Evolutionary conservation across 768 basidiomycete species (phyloP).

Genomic region (Gloeophyllum trabeum): DNA sequence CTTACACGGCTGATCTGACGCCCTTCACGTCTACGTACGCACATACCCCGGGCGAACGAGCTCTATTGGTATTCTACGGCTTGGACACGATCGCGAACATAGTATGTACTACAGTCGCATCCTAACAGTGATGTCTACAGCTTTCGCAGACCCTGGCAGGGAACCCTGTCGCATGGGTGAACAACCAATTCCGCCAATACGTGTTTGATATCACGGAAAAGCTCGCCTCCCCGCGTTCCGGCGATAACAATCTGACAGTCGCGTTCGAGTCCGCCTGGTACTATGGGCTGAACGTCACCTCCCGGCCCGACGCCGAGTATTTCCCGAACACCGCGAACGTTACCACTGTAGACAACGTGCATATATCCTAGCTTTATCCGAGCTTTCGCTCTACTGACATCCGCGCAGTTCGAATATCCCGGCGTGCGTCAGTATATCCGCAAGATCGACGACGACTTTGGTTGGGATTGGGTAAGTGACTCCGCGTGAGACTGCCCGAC

Average conservation of each 20-base stretch:
- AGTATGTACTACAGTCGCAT: constrained; percentile 18
- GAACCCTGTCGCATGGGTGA: constrained; percentile 43
- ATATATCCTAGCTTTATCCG: background rate
- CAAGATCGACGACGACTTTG: constrained; percentile 43
- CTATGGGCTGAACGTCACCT: constrained; percentile 43
- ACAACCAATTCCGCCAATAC: constrained; percentile 47
- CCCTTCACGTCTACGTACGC: constrained; percentile 24
- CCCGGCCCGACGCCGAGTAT: constrained; percentile 33
- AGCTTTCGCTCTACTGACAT: background rate
- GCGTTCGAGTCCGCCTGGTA: constrained; percentile 40
- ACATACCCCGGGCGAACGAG: constrained; percentile 14
- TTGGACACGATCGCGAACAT: constrained; percentile 48
- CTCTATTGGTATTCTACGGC: constrained; percentile 42
- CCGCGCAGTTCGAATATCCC: constrained; percentile 35
- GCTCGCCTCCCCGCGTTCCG: constrained; percentile 19
- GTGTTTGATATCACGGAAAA: constrained; percentile 36
- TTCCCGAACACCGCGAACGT: constrained; percentile 20
- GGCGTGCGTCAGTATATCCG: constrained; percentile 35
- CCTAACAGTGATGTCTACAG: background rate
- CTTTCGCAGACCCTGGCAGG: constrained; percentile 32
- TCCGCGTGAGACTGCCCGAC: background rate
- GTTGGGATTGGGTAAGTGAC: constrained; percentile 45
- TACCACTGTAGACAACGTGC: constrained; percentile 18
- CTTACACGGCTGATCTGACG: constrained; percentile 40
- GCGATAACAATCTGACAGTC: constrained; percentile 34